phyloP scores from a whole-genome alignment of 179 eudicot species.

The Drosera spatulata region DNA sequence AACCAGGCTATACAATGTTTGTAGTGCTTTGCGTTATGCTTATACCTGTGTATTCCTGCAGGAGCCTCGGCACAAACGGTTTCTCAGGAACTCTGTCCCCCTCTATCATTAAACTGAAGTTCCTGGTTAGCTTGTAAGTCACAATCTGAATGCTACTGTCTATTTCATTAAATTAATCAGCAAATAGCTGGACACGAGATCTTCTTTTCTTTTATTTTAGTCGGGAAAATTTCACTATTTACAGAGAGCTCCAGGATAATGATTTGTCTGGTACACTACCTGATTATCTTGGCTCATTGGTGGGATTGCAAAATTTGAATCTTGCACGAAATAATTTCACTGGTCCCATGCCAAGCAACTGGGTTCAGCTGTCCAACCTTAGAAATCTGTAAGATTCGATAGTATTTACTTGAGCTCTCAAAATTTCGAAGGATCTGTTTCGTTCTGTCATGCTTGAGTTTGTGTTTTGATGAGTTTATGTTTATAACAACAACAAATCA shows the following conservation, averaged over 20 bases:
- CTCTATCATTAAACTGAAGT: slow-evolving; percentile 62
- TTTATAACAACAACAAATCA: no score
- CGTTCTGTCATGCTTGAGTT: not conserved
- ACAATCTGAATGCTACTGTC: not conserved
- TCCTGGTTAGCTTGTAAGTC: slow-evolving; percentile 66
- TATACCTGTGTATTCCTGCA: slow-evolving; percentile 32
- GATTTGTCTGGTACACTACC: slow-evolving; percentile 67
- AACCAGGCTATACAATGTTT: no score
- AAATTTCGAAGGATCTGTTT: not conserved
- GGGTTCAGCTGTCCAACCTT: slow-evolving; percentile 66
- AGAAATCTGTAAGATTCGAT: slow-evolving; percentile 55
- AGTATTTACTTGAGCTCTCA: slow-evolving; percentile 5
- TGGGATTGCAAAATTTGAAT: slow-evolving; percentile 52
- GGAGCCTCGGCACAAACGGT: slow-evolving; percentile 73
- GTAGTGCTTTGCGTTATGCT: no score
- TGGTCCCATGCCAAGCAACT: slow-evolving; percentile 63
- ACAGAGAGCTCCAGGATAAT: slow-evolving; percentile 84
- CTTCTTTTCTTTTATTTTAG: not conserved
- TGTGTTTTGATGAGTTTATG: not conserved
- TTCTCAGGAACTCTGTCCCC: slow-evolving; percentile 87
- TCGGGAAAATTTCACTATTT: slow-evolving; percentile 1
- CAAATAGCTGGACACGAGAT: not conserved
- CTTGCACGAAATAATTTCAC: slow-evolving; percentile 55
- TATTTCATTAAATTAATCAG: no score
- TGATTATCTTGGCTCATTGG: slow-evolving; percentile 53